Base-by-base conservation (phyloP, 2,329 filamentous ascomycete genomes). In the Fusarium ambrosium region DNA sequence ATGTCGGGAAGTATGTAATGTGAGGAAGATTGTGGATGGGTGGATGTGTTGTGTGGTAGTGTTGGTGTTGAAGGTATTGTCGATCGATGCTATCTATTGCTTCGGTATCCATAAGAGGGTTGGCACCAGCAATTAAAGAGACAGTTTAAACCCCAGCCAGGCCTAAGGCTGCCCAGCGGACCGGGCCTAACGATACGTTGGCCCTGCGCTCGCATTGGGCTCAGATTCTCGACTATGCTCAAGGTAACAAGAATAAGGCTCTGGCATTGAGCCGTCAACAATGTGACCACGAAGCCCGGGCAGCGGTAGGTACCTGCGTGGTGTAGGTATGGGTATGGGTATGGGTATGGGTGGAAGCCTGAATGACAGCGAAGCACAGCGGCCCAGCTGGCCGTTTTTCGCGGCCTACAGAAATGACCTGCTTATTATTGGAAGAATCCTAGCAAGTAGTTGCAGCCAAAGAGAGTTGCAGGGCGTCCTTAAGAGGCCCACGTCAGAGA, bases 21-120 rank as follows among this genome's bases (percentile, higher is more conserved):
- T 70, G 63, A 62, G 64, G 65, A 60, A 71, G 34, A 34, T 27
- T 43, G 36, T 61, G 59, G 59, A 58, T 36, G 56, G 36, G 22
- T 69, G 62, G 73, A 73, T 74, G 64, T 72, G 56, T 34, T 34
- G 32, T 34, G 32, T 34, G 32, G 32, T 34, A 13, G 32, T 58
- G 64, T 64, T 74, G 59, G 72, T 72, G 70, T 61, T 73, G 73
- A 32, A 14, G 24, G 8, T 29, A 62, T 45, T 76, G 73, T 76
- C 73, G 73, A 75, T 75, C 73, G 36, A 22, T 65, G 34, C 62
- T 59, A 55, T 65, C 32, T 55, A 34, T 27, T 27, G 55, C 32
- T 75, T 75, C 70, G 70, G 70, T 76, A 73, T 74, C 73, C 73
- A 76, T 68, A 74, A 69, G 64, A 69, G 73, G 73, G 73, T 76